Conservation (phyloP, 2,329 filamentous ascomycete genomes). For the Microsporum audouinii region DNA sequence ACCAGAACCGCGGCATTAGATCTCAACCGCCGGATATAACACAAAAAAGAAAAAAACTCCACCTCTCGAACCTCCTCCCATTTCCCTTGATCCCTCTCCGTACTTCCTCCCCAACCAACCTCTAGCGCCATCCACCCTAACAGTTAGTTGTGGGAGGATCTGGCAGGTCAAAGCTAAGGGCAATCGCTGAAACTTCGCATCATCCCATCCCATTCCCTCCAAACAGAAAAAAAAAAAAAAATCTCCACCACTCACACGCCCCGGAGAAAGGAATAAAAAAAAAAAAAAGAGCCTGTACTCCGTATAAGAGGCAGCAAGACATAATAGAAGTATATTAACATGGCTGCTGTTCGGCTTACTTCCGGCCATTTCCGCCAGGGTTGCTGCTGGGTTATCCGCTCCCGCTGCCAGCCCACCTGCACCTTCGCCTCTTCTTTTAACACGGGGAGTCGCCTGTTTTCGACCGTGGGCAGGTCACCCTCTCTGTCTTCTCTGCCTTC, state of each 20-base stretch:
- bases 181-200: background rate
- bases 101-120: background rate
- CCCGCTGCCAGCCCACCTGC: conserved; percentile 16
- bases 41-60: background rate
- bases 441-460: conserved; percentile 11
- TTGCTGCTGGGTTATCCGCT: conserved; percentile 11
- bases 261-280: background rate
- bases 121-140: background rate
- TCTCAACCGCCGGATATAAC: background rate
- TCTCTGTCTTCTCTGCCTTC: conserved; percentile 19
- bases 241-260: too few species aligned
- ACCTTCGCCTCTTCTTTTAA: conserved; percentile 2
- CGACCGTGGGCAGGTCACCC: conserved; percentile 4
- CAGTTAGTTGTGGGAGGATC: background rate
- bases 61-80: background rate
- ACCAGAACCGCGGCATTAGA: background rate
- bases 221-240: background rate
- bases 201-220: background rate
- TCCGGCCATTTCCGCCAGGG: conserved; percentile 30
- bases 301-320: background rate
- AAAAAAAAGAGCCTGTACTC: background rate
- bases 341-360: conserved; percentile 30
- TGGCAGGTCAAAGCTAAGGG: background rate
- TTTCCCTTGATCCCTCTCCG: background rate
- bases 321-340: conserved; percentile 8